Base-by-base conservation (phyloP, 129 eudicot genomes). In the Apium graveolens region DNA sequence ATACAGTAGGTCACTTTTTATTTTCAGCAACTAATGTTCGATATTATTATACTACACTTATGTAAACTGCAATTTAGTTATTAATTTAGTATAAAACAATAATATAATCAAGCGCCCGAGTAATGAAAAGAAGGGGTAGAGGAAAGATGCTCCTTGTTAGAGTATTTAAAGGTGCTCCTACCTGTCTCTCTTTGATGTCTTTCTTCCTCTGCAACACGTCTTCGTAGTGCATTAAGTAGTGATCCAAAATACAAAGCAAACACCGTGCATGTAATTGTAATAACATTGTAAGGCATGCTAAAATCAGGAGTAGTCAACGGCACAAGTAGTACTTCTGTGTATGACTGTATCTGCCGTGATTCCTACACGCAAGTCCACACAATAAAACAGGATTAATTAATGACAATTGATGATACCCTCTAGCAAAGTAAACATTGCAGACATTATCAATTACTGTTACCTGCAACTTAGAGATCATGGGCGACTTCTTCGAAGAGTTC, bases 241-340 rank as follows among this genome's bases (percentile, higher is more conserved):
- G 98, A 95, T 78, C 97, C 98, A 84, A 91, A 95, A 83, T 95
- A 95, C 75, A 95, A 82, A 5, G 97, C 98, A 81, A 95, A 95
- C 31, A 95, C 94, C 3, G 97, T 95, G 90, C 98, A 95, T 42
- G 98, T 95, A 74, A 95, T 95, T 29, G 98, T 91, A 75, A 91
- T 91, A 66, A 95, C 98, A 78, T 95, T 95, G 84, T 95, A 95
- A 78, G 98, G 98, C 98, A 95, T 95, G 92, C 98, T 95, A 85
- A 95, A 95, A 89, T 95, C 98, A 78, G 98, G 98, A 76, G 98
- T 95, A 57, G 98, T 91, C 86, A 95, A 85, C 70, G 98, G 98
- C 78, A 95, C 98, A 74, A 95, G 97, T 66, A 95, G 88, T 76
- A 95, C 97, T 91, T 95, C 98, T 38, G 98, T 95, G 86, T 95